A percentile compares a stretch with the other conserved stretches of the same genome.
Evolutionary conservation across 768 basidiomycete species (phyloP).

Genomic region (Leccinum disarticulatum): DNA sequence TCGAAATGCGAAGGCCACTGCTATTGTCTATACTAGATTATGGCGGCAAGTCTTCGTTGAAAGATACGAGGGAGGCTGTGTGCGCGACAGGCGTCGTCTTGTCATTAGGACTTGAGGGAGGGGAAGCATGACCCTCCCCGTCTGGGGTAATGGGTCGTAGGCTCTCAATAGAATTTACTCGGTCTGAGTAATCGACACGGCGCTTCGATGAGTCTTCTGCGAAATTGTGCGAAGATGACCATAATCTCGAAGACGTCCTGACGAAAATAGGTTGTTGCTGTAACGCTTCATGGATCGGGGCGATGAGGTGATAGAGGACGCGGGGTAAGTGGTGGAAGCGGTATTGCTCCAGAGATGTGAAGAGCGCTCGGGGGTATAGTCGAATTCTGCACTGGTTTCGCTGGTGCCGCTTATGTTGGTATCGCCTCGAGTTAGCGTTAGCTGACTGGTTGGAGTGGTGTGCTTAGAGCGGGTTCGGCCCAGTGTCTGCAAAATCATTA

Average conservation of each 20-base stretch:
- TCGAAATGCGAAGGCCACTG: constrained; percentile 37
- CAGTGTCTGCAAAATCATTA: constrained; percentile 76
- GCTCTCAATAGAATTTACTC: constrained; percentile 46
- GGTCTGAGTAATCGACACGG: constrained; percentile 47
- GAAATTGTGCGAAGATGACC: constrained; percentile 62
- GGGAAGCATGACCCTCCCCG: constrained; percentile 40
- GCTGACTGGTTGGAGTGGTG: constrained; percentile 19
- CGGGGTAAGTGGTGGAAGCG: constrained; percentile 35
- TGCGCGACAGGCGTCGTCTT: constrained; percentile 37
- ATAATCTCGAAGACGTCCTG: constrained; percentile 76
- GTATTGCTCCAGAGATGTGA: constrained; percentile 39
- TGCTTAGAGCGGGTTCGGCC: constrained; percentile 46
- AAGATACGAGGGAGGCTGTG: constrained; percentile 42
- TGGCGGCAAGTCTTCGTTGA: constrained; percentile 30
- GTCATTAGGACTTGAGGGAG: constrained; percentile 44
- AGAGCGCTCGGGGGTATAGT: constrained; percentile 33
- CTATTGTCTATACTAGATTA: constrained; percentile 17
- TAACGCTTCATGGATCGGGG: constrained; percentile 63
- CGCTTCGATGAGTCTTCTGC: constrained; percentile 39
- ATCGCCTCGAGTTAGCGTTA: constrained; percentile 15
- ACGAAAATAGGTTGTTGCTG: constrained; percentile 86
- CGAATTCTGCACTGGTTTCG: constrained; percentile 28
- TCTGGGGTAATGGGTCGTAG: constrained; percentile 60
- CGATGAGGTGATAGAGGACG: constrained; percentile 43
- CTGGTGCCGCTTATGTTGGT: constrained; percentile 13